A percentile compares a stretch with the other conserved stretches of the same genome.
These are phyloP conservation scores for Diphasiastrum complanatum DNA, from an alignment of 83 land plant genomes.

Conservation along the genomic window DNA sequence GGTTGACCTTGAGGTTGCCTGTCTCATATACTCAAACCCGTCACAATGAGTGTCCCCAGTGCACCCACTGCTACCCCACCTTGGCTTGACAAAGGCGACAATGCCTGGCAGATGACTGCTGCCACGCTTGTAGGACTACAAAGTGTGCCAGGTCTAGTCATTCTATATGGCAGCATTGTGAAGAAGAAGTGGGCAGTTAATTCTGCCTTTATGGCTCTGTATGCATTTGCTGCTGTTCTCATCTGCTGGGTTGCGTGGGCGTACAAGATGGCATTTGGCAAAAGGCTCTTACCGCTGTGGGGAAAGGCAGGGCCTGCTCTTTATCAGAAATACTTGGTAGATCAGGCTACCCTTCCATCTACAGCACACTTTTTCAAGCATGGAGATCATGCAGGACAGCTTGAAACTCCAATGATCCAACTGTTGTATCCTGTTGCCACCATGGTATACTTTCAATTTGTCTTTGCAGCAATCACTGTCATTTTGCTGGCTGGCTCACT, in stretches of 20 bases:
- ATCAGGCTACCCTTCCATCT: background rate
- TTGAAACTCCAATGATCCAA: background rate
- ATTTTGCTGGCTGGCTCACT: no score
- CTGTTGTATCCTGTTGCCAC: background rate
- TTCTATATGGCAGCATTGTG: background rate
- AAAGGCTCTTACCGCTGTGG: background rate
- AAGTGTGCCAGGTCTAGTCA: background rate
- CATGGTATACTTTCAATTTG: no score
- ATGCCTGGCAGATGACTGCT: slow-evolving; percentile 1
- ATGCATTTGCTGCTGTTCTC: slow-evolving; percentile 1
- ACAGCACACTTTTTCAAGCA: background rate
- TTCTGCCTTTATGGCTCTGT: background rate
- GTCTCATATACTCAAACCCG: no score
- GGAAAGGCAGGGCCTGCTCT: background rate
- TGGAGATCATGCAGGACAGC: no score
- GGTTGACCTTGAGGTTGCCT: no score
- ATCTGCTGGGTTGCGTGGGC: slow-evolving; percentile 2
- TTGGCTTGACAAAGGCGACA: background rate
- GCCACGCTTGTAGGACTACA: background rate
- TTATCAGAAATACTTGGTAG: background rate
- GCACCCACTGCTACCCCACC: background rate
- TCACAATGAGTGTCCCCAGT: no score
- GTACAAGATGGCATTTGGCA: background rate
- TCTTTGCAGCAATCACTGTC: background rate
- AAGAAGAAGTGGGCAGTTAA: no score